These are phyloP conservation scores for Hypericum androsaemum DNA, from an alignment of 345 rosid genomes.

Conservation along the genomic window DNA sequence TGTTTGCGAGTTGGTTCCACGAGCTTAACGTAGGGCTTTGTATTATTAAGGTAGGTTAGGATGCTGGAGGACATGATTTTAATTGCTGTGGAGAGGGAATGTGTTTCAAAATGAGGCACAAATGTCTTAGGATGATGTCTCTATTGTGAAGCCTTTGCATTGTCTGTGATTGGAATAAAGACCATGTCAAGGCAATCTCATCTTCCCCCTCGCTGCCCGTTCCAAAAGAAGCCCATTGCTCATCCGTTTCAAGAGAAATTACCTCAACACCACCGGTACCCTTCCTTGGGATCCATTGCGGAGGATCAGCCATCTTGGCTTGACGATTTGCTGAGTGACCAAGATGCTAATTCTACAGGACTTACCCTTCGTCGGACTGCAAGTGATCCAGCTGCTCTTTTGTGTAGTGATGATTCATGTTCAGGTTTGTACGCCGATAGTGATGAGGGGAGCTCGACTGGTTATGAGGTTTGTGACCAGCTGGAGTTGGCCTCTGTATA, in stretches of 20 bases:
- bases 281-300: slow-evolving; percentile 35
- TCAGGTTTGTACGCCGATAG: slow-evolving; percentile 26
- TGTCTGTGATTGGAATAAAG: slow-evolving; percentile 1
- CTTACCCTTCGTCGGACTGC: slow-evolving; percentile 50
- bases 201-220: slow-evolving; percentile 67
- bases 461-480: slow-evolving; percentile 26
- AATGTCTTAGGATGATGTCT: slow-evolving; percentile 1
- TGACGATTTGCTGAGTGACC: slow-evolving; percentile 46
- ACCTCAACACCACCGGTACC: slow-evolving; percentile 32
- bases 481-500: slow-evolving; percentile 54
- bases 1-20: neutral
- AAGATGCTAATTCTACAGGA: slow-evolving; percentile 27
- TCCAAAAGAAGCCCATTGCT: slow-evolving; percentile 38
- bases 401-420: slow-evolving; percentile 36
- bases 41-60: slow-evolving; percentile 11
- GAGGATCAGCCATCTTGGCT: slow-evolving; percentile 62
- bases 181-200: slow-evolving; percentile 64
- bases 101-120: slow-evolving; percentile 1
- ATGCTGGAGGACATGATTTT: slow-evolving; percentile 16
- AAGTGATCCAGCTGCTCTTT: slow-evolving; percentile 53
- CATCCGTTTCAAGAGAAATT: slow-evolving; percentile 19
- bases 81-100: slow-evolving; percentile 1
- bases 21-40: slow-evolving; percentile 10
- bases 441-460: slow-evolving; percentile 24
- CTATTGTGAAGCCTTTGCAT: slow-evolving; percentile 4